Conservation (phyloP, 345 rosid species). For the Arabis hirsuta region DNA sequence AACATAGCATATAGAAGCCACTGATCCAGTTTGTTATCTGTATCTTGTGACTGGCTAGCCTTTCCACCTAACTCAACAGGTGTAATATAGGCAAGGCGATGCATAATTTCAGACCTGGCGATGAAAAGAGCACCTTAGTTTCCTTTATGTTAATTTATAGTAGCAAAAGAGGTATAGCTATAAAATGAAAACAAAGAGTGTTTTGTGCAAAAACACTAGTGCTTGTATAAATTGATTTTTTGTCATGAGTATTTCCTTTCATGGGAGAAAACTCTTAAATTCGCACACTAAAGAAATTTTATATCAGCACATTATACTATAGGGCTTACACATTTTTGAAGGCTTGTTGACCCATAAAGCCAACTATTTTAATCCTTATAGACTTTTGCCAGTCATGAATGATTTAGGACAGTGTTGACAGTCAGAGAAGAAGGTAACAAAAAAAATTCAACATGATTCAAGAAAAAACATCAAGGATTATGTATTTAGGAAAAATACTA, state of each 20-base stretch:
- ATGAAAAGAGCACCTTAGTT: slow-evolving; percentile 34
- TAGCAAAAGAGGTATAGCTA: slow-evolving; percentile 20
- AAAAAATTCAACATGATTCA: slow-evolving; percentile 2
- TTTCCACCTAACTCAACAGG: slow-evolving; percentile 95
- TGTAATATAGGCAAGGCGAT: slow-evolving; percentile 86
- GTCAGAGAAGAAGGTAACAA: slow-evolving; percentile 22
- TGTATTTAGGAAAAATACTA: slow-evolving; percentile 8
- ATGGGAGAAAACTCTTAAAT: slow-evolving; percentile 12
- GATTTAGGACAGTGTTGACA: slow-evolving; percentile 13
- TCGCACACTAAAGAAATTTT: neutral
- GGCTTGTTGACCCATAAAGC: slow-evolving; percentile 23
- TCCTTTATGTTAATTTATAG: slow-evolving; percentile 19
- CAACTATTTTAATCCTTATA: slow-evolving; percentile 23
- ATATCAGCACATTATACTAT: slow-evolving; percentile 15
- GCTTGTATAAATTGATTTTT: slow-evolving; percentile 14
- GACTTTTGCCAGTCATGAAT: slow-evolving; percentile 24
- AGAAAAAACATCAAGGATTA: slow-evolving; percentile 26
- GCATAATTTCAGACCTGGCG: slow-evolving; percentile 77
- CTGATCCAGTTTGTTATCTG: slow-evolving; percentile 92
- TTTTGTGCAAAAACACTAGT: neutral
- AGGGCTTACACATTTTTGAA: neutral
- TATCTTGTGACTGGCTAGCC: slow-evolving; percentile 87
- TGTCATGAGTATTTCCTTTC: slow-evolving; percentile 24
- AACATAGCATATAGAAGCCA: slow-evolving; percentile 98
- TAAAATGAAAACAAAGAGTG: slow-evolving; percentile 14